Evolutionary conservation across 1,284 basidiomycete genomes (phyloP), one percentile per base, ranked within the genome.

Genomic region (Fomes fomentarius): DNA sequence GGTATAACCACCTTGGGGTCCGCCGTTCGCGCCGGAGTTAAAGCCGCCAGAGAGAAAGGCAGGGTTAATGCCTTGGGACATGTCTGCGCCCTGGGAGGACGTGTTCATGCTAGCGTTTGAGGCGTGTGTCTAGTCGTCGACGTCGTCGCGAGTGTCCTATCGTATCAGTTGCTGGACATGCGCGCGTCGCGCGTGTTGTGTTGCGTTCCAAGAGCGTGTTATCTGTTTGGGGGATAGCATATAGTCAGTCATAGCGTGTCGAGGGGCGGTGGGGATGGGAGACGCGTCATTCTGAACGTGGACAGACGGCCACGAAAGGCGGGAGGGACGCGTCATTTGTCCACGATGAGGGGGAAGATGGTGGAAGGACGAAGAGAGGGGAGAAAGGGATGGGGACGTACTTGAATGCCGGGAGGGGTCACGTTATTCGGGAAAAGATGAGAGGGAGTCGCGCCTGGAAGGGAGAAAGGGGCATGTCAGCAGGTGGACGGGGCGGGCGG

Each of bases 11-110:
- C 46, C 45, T 25, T 60, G 57, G 15, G 52, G 47, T 4, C 46
- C 35, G 42, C 43, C 43, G 35, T 33, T 57, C 26, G 44, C 44
- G 47, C 31, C 42, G 2, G 52, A 25, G 35, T 42, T 47, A 50
- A 30, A 44, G 47, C 52, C 49, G 2, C 54, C 61, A 17, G 60
- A 58, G 52, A 66, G 61, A 39, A 63, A 58, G 30, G 64, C 64
- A 47, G 63, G 63, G 43, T 65, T 65, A 54, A 66, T 66, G 53
- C 54, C 56, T 41, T 61, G 60, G 25, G 60, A 56, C 46, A 58
- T 49, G 54, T 61, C 60, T n/a, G n/a, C n/a, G 38, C 42, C 60
- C 35, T 55, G 53, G 15, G 58, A 38, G 34, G 55, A 41, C 24
- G 47, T 46, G 55, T 63, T 63, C 62, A 62, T 63, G n/a, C n/a